phyloP scores from a whole-genome alignment of 2,329 filamentous ascomycete species.

The Fusarium liriodendri region DNA sequence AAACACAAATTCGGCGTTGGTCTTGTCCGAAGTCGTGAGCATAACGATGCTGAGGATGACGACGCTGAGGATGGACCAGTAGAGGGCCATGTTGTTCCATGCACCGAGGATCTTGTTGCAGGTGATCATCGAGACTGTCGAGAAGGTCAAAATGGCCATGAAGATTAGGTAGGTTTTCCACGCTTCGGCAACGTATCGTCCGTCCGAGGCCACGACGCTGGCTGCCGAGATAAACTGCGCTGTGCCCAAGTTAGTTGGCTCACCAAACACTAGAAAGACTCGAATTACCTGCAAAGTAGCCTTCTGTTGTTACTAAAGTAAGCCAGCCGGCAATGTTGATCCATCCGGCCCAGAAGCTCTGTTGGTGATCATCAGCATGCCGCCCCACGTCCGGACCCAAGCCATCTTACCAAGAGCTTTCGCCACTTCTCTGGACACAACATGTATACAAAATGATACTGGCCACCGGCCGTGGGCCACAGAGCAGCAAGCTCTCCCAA shows the following conservation, averaged over 20 bases:
- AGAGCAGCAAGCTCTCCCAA: slow-evolving; percentile 57
- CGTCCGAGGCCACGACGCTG: slow-evolving; percentile 52
- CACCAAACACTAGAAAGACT: accelerated
- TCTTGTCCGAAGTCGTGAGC: slow-evolving; percentile 54
- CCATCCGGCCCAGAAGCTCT: slow-evolving; percentile 58
- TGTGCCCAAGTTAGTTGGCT: slow-evolving; percentile 8
- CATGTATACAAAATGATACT: slow-evolving; percentile 58
- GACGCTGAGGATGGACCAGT: slow-evolving; percentile 56
- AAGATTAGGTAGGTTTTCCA: slow-evolving; percentile 59
- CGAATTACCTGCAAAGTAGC: slow-evolving; percentile 54
- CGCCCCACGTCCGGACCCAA: accelerated
- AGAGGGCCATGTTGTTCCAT: slow-evolving; percentile 57
- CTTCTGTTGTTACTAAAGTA: slow-evolving; percentile 56
- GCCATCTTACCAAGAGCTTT: slow-evolving; percentile 46
- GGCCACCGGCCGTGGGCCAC: slow-evolving; percentile 60
- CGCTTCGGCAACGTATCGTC: slow-evolving; percentile 49
- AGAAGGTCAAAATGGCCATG: slow-evolving; percentile 40
- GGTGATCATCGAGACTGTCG: slow-evolving; percentile 51
- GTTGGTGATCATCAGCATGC: background rate
- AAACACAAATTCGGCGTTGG: slow-evolving; percentile 56
- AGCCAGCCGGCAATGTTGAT: slow-evolving; percentile 59
- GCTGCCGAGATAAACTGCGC: slow-evolving; percentile 58
- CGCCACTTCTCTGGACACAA: slow-evolving; percentile 53
- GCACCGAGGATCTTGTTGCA: slow-evolving; percentile 54
- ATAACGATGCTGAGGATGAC: slow-evolving; percentile 57